These are phyloP conservation scores for Neobulgaria alba DNA, from an alignment of 2,329 filamentous ascomycete genomes.

Conservation along the genomic window DNA sequence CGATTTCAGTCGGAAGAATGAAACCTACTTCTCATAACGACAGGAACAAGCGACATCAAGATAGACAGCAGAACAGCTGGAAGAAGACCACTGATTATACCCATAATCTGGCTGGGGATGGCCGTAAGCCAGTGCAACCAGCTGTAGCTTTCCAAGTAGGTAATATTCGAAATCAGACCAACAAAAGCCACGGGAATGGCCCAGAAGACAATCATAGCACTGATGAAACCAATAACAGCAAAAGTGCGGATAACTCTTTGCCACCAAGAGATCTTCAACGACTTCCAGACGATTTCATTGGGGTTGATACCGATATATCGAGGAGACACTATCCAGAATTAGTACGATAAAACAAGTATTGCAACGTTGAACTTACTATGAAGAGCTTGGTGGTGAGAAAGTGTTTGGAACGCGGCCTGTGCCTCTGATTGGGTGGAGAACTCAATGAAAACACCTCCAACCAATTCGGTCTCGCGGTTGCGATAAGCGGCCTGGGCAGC, in stretches of 20 bases:
- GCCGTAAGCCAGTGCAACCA: constrained; percentile 68
- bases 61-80: constrained; percentile 72
- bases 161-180: constrained; percentile 78
- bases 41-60: constrained; percentile 78
- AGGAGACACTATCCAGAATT: constrained; percentile 49
- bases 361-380: constrained; percentile 35
- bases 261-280: constrained; percentile 80
- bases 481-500: constrained; percentile 59
- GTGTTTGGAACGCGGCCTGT: constrained; percentile 76
- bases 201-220: constrained; percentile 81
- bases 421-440: constrained; percentile 77
- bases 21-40: constrained; percentile 64
- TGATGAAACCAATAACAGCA: constrained; percentile 61
- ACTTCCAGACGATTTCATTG: constrained; percentile 78
- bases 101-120: constrained; percentile 63
- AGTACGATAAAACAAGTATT: constrained; percentile 1
- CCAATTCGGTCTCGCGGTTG: constrained; percentile 51
- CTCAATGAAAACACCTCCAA: constrained; percentile 74
- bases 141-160: constrained; percentile 53
- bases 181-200: constrained; percentile 67
- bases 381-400: constrained; percentile 78
- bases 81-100: constrained; percentile 76
- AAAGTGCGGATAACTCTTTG: constrained; percentile 68
- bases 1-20: neutral
- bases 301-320: constrained; percentile 78